phyloP scores from a whole-genome alignment of 257 asterid genomes.

The Solanum clarkiae region DNA sequence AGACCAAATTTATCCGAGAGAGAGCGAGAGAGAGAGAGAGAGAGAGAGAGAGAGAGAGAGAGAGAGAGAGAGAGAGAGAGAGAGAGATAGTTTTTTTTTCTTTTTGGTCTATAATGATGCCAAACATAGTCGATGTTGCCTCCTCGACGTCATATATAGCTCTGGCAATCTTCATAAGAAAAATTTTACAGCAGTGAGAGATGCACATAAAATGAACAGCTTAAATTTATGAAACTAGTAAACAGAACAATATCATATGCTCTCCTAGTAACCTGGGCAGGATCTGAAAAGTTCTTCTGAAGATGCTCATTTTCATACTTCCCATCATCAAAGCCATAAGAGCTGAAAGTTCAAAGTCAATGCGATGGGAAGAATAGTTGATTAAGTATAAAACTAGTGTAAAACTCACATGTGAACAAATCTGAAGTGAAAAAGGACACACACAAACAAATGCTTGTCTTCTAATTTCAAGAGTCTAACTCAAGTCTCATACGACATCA shows the following conservation, averaged over 20 bases:
- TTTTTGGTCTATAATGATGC: conserved; percentile 60
- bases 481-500: neutral
- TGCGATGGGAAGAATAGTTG: neutral
- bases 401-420: neutral
- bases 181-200: conserved; percentile 16
- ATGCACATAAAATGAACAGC: neutral
- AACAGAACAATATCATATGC: neutral
- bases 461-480: neutral
- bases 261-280: conserved; percentile 48
- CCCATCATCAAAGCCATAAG: conserved; percentile 60
- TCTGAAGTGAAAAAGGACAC: neutral
- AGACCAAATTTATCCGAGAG: neutral
- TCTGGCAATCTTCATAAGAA: conserved; percentile 48
- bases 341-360: conserved; percentile 28
- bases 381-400: neutral
- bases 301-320: conserved; percentile 70
- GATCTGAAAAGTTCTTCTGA: conserved; percentile 47
- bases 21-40: neutral
- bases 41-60: no score
- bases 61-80: neutral
- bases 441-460: neutral
- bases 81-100: conserved; percentile 16
- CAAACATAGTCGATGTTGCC: conserved; percentile 75
- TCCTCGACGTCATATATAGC: conserved; percentile 93
- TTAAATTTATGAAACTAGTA: neutral